Evolutionary conservation across 495 filamentous ascomycete genomes (phyloP).

Genomic region (Daldinia decipiens): DNA sequence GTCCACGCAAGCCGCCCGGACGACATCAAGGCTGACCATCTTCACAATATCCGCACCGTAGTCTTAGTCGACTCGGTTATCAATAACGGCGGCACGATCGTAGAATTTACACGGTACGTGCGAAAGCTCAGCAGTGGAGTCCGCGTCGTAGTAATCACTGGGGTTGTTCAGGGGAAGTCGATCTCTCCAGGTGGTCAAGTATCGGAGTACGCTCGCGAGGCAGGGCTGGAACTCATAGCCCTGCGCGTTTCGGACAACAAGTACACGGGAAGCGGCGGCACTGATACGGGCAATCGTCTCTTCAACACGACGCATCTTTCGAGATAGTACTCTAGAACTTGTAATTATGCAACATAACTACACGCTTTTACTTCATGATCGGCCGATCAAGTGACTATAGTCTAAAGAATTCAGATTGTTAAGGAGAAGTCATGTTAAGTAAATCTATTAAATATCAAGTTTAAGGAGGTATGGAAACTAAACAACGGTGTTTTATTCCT

Average conservation of each 20-base stretch:
- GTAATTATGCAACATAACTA: no score
- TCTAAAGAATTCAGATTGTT: no score
- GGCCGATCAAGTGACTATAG: no score
- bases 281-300: slow-evolving; percentile 69
- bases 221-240: slow-evolving; percentile 57
- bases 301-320: slow-evolving; percentile 61
- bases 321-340: not conserved
- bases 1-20: slow-evolving; percentile 61
- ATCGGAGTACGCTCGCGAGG: slow-evolving; percentile 39
- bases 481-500: no score
- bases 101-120: slow-evolving; percentile 65
- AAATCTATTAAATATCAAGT: no score
- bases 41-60: slow-evolving; percentile 55
- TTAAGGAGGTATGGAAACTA: no score
- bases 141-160: slow-evolving; percentile 66
- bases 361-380: no score
- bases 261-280: slow-evolving; percentile 62
- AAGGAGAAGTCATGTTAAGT: no score
- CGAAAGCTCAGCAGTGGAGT: slow-evolving; percentile 53
- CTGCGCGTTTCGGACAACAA: slow-evolving; percentile 66
- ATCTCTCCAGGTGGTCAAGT: slow-evolving; percentile 47
- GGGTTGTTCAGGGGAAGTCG: slow-evolving; percentile 62
- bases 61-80: slow-evolving; percentile 72
- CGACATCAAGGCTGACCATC: slow-evolving; percentile 58
- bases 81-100: slow-evolving; percentile 64